Base-by-base conservation (phyloP, 2,329 filamentous ascomycete genomes). In the Thielaviopsis punctulata region DNA sequence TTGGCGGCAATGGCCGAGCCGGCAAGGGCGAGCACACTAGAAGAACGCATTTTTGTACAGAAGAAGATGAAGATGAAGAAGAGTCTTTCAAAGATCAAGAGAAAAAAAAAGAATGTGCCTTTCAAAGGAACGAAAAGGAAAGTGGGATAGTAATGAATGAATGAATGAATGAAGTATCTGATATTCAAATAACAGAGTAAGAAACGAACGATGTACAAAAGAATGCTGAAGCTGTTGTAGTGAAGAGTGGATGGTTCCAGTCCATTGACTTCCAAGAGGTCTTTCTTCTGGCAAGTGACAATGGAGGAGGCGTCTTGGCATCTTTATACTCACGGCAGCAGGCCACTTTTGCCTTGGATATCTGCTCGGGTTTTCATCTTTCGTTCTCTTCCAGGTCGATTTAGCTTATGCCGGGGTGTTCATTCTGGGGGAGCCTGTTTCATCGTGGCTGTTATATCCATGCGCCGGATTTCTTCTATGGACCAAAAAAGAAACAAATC, bases 1-100 rank as follows among this genome's bases (percentile, higher is more conserved):
- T 39, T 45, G 30, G 58, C 59, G n/a, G 62, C 30, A 23, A 53
- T 36, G 10, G 56, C 65, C 60, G 56, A 57, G 52, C 54, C 60
- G 44, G 57, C 60, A 48, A 62, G 59, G 30, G 60, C 52, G n/a
- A 62, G 52, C 19, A 60, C 48, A 41, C 58, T 19, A 39, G 56
- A 49, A 45, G 56, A 46, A 47, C 51, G 55, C 62, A 63, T 64
- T 13, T 30, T 59, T 47, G 48, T 48, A 36, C 33, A 8, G 30
- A 33, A 33, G 30, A 33, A 19, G n/a, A n/a, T 44, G 10, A 19
- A 13, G 12, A 43, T 13, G 39, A 43, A 43, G 15, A 15, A 43
- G 7, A 43, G 39, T 21, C n/a, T n/a, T n/a, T n/a, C n/a, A 44
- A 19, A 19, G 10, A 23, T 12, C 4, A 13, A 44, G 3, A 5